Evolutionary conservation across 192 early-diverging fungal species (phyloP), one percentile per base, ranked within the genome.

Genomic region (Nowakowskiella sp.): DNA sequence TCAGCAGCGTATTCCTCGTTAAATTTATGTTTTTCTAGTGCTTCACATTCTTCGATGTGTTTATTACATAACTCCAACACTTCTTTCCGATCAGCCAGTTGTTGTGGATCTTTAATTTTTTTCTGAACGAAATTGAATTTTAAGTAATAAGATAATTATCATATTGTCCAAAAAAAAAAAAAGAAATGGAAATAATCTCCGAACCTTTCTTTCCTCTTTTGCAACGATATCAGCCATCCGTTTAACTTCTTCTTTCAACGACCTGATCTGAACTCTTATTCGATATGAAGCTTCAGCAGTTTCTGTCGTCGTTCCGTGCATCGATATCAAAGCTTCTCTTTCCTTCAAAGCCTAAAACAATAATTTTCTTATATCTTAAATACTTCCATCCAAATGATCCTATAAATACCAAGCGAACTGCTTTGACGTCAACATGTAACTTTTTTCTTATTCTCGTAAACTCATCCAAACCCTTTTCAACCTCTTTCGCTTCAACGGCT

Each of bases 41-140:
- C 74, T 45, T 82, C 80, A 33, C 65, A 58, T 50, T 82, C 80
- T 25, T 80, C 80, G 29, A 82, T 71, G 58, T 82, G 80, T 28
- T 60, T 47, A 44, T 66, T 60, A 29, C 65, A 70, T 21, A 82
- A 44, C 16, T 70, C 58, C 19, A 80, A 45, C 31, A 81, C 68
- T 48, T 82, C 80, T 51, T 70, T 64, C 27, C 73, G 60, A 42
- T 70, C 53, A 27, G 49, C 66, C 21, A 79, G 26, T 13, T 59
- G 63, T 32, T 71, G 60, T 32, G 59, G 27, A 50, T 6, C 2
- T 13, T 36, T 52, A 24, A 60, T 62, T 43, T 44, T 6, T 57
- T 62, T 62, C 45, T 57, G 21, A 5, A 53, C 24, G 24, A 21
- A 24, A n/a, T n/a, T n/a, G 22, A 28, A 49, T 2, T 49, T 49